Evolutionary conservation across 495 filamentous ascomycete species (phyloP).

Genomic region (Penicillium bialowiezense): DNA sequence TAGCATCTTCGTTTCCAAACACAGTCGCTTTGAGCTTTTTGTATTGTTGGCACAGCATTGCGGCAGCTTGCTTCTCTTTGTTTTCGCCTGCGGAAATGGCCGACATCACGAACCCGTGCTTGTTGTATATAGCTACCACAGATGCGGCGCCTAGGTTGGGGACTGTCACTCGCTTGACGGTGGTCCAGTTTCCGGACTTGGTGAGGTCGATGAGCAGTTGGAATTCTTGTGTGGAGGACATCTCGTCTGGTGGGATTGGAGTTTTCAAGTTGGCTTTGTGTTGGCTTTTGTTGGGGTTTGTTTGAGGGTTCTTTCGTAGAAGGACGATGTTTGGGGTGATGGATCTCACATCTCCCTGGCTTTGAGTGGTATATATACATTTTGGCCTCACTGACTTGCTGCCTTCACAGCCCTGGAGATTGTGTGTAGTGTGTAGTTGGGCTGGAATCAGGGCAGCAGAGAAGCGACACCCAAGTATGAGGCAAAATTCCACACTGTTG

Average conservation of each 20-base stretch:
- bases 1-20: not conserved
- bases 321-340: no score
- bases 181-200: not conserved
- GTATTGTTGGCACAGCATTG: not conserved
- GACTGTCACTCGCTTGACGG: not conserved
- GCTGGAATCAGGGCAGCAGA: constrained; percentile 2
- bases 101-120: not conserved
- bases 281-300: no score
- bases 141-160: not conserved
- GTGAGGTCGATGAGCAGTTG: not conserved
- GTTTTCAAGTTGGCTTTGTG: no score
- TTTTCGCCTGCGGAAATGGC: not conserved
- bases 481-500: constrained; percentile 1
- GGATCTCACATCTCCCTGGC: no score
- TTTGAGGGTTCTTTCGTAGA: no score
- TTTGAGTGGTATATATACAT: not conserved
- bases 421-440: not conserved
- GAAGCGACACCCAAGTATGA: not conserved
- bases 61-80: not conserved
- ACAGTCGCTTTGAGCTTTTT: not conserved
- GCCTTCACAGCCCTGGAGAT: no score
- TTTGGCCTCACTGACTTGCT: no score
- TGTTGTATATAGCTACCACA: not conserved
- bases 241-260: no score
- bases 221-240: no score